phyloP scores from a whole-genome alignment of 352 stramenopile species.

The Phytophthora sp. region DNA sequence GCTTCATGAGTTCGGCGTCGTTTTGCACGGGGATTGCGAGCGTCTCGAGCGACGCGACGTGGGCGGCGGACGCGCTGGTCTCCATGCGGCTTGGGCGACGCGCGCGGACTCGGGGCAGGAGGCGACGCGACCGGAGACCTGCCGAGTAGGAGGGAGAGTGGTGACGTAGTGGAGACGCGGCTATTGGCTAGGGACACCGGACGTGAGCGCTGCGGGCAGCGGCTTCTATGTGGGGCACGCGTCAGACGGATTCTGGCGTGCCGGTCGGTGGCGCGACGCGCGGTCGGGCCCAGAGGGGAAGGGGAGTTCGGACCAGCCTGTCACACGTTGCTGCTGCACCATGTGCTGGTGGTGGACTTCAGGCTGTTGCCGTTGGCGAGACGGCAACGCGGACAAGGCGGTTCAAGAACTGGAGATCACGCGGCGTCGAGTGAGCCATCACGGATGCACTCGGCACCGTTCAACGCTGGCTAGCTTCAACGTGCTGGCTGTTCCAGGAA shows the following conservation, averaged over 20 bases:
- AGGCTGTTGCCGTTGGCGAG: not conserved
- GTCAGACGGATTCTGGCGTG: conserved; percentile 7
- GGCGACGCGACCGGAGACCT: conserved; percentile 11
- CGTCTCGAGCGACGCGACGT: conserved; percentile 12
- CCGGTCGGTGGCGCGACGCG: not conserved
- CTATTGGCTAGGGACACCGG: conserved; percentile 4
- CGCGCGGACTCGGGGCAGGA: conserved; percentile 12
- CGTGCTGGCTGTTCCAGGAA: not conserved
- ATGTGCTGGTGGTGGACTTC: conserved; percentile 5
- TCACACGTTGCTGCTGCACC: conserved; percentile 6
- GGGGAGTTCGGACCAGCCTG: conserved; percentile 13
- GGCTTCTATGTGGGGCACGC: conserved; percentile 16
- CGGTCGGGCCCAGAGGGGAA: conserved; percentile 1
- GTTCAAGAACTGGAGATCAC: not conserved
- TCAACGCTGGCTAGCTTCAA: not conserved
- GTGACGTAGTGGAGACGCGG: conserved; percentile 8
- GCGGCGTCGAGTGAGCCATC: conserved; percentile 12
- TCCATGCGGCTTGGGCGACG: conserved; percentile 23
- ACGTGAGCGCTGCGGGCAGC: not conserved
- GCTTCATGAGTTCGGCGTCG: conserved; percentile 28
- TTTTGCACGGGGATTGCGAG: conserved; percentile 19
- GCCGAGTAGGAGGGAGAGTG: conserved; percentile 14
- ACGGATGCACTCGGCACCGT: conserved; percentile 16
- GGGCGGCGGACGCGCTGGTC: conserved; percentile 5
- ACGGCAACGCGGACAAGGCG: not conserved